phyloP scores from a whole-genome alignment of 2,329 filamentous ascomycete genomes.

The Fusarium sp. region DNA sequence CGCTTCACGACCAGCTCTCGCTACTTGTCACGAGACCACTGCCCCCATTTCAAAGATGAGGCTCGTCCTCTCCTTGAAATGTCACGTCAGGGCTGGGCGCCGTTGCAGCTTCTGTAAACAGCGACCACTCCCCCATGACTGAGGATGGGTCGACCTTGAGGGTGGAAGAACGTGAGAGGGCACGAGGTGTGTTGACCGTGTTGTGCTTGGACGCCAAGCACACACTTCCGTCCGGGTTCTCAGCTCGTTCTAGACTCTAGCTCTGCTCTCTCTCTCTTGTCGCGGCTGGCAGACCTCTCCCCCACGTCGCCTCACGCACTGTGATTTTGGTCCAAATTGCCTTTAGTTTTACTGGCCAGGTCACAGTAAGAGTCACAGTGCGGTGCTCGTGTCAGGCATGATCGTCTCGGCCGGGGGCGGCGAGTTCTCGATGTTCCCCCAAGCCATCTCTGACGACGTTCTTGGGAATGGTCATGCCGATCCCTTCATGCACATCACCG shows the following conservation, averaged over 20 bases:
- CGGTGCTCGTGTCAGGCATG: constrained; percentile 4
- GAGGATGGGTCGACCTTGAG: constrained; percentile 24
- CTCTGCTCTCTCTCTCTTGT: not conserved
- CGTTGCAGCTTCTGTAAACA: not conserved
- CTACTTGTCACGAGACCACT: constrained; percentile 30
- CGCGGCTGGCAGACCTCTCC: not conserved
- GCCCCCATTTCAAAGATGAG: not conserved
- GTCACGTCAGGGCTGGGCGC: not conserved
- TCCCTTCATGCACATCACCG: constrained; percentile 31
- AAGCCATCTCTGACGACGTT: constrained; percentile 16
- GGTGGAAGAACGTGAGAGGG: constrained; percentile 5
- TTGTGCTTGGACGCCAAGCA: constrained; percentile 7
- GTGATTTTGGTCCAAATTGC: not conserved
- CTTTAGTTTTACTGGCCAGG: not conserved
- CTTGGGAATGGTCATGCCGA: constrained; percentile 20
- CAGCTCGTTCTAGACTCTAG: constrained; percentile 3
- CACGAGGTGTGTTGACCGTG: not conserved
- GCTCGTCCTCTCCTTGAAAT: not conserved
- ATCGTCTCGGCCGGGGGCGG: constrained; percentile 7
- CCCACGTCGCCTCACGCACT: constrained; percentile 1
- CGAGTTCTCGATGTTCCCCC: constrained; percentile 28
- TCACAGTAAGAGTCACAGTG: constrained; percentile 3
- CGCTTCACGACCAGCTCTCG: not conserved
- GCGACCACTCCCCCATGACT: not conserved
- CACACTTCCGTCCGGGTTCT: constrained; percentile 11